Conservation (phyloP, 306 rosid species). For the Cicer bijugum region DNA sequence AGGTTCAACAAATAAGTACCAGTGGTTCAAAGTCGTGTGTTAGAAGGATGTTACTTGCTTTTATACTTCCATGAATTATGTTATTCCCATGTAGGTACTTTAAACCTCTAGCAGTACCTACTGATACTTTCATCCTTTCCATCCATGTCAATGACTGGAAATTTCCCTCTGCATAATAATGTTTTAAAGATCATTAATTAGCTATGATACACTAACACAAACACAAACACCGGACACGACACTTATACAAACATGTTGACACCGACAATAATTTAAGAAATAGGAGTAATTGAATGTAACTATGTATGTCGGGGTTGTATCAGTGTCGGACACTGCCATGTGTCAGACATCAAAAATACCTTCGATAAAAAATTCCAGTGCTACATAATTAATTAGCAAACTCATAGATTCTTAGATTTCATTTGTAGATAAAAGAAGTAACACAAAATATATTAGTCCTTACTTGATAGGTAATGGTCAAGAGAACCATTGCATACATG, state of each 20-base stretch:
- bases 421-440: conserved; percentile 11
- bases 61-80: conserved; percentile 78
- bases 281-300: no score
- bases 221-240: no score
- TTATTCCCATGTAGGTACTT: conserved; percentile 64
- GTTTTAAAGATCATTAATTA: conserved; percentile 22
- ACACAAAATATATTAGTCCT: conserved; percentile 37
- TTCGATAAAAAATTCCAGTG: no score
- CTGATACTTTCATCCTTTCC: conserved; percentile 69
- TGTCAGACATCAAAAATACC: no score
- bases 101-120: conserved; percentile 73
- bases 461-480: conserved; percentile 73
- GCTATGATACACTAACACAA: no score
- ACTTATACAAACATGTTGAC: no score
- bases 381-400: conserved; percentile 1
- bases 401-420: not conserved
- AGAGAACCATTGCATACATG: conserved; percentile 77
- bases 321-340: no score
- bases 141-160: conserved; percentile 66
- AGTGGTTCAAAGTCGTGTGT: conserved; percentile 70
- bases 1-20: conserved; percentile 63
- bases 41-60: conserved; percentile 78
- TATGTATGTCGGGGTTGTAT: no score
- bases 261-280: no score
- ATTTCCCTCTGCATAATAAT: conserved; percentile 56